A percentile compares a stretch with the other conserved stretches of the same genome.
Conservation (phyloP, 495 filamentous ascomycete genomes). For the Penicillium ucsense region DNA sequence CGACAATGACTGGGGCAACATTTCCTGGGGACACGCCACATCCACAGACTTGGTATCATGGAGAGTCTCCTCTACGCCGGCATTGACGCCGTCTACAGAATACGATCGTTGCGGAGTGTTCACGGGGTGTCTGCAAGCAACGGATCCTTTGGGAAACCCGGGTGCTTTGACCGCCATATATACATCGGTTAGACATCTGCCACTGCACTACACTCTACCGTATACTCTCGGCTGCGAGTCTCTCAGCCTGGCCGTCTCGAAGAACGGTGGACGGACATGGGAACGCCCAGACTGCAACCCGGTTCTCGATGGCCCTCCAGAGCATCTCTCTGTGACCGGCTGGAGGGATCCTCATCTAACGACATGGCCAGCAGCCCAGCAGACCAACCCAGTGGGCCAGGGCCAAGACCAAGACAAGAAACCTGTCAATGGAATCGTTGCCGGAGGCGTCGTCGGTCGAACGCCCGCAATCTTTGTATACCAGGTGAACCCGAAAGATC, state of each 20-base stretch:
- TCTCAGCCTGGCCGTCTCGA: slow-evolving; percentile 39
- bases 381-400: slow-evolving; percentile 13
- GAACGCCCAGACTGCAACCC: slow-evolving; percentile 40
- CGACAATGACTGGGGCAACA: slow-evolving; percentile 36
- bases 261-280: slow-evolving; percentile 42
- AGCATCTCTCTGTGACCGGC: slow-evolving; percentile 38
- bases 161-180: slow-evolving; percentile 40
- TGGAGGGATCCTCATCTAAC: slow-evolving; percentile 47
- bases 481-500: slow-evolving; percentile 32
- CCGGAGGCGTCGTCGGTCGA: slow-evolving; percentile 39
- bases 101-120: slow-evolving; percentile 46
- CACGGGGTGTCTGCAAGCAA: slow-evolving; percentile 39
- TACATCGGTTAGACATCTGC: slow-evolving; percentile 41
- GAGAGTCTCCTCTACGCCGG: slow-evolving; percentile 24
- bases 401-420: slow-evolving; percentile 2
- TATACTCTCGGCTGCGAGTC: slow-evolving; percentile 42
- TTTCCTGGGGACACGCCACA: slow-evolving; percentile 35
- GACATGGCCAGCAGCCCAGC: slow-evolving; percentile 30
- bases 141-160: slow-evolving; percentile 29
- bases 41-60: slow-evolving; percentile 36
- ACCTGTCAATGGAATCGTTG: slow-evolving; percentile 42
- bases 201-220: slow-evolving; percentile 38
- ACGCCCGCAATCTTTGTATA: slow-evolving; percentile 45
- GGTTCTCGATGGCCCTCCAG: slow-evolving; percentile 34
- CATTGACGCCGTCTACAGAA: slow-evolving; percentile 24